These are phyloP conservation scores for Lodderomyces elongisporus DNA, from an alignment of 1,139 yeast species.

Conservation along the genomic window DNA sequence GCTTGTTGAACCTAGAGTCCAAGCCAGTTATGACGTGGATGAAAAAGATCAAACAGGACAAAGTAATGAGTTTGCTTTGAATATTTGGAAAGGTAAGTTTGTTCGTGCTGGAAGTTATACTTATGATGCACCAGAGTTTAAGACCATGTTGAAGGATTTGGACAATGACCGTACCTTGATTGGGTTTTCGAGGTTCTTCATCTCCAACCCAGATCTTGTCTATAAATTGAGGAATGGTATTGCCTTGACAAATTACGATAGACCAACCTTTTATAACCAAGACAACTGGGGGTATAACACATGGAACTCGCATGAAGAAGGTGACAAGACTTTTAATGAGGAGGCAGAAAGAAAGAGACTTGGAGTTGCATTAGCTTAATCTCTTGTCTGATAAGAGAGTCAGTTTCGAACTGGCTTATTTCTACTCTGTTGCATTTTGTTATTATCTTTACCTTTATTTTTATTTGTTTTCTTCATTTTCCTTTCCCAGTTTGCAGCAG, in stretches of 20 bases:
- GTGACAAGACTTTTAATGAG: conserved; percentile 13
- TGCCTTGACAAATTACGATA: conserved; percentile 30
- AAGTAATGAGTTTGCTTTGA: conserved; percentile 31
- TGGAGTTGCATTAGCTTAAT: conserved; percentile 12
- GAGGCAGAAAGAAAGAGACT: conserved; percentile 13
- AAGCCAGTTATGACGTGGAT: conserved; percentile 13
- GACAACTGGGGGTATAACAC: conserved; percentile 27
- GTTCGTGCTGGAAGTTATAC: conserved; percentile 45
- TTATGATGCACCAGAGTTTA: conserved; percentile 21
- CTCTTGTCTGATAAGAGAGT: too few relatives aligned
- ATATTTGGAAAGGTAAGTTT: conserved; percentile 46
- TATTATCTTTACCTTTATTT: too few relatives aligned
- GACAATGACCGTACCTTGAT: conserved; percentile 36
- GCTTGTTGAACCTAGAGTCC: conserved; percentile 42
- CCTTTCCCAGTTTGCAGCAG: too few relatives aligned
- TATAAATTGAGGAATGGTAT: conserved; percentile 41
- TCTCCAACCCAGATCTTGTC: conserved; percentile 51
- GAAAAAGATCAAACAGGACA: conserved; percentile 9
- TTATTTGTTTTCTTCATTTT: too few relatives aligned
- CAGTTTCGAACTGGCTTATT: too few relatives aligned
- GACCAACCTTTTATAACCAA: conserved; percentile 21
- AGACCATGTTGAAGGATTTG: conserved; percentile 19
- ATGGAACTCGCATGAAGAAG: conserved; percentile 13
- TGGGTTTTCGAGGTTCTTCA: conserved; percentile 44
- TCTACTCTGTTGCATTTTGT: too few relatives aligned